These are phyloP conservation scores for Yamadazyma triangularis DNA, from an alignment of 1,139 yeast genomes.

Conservation along the genomic window DNA sequence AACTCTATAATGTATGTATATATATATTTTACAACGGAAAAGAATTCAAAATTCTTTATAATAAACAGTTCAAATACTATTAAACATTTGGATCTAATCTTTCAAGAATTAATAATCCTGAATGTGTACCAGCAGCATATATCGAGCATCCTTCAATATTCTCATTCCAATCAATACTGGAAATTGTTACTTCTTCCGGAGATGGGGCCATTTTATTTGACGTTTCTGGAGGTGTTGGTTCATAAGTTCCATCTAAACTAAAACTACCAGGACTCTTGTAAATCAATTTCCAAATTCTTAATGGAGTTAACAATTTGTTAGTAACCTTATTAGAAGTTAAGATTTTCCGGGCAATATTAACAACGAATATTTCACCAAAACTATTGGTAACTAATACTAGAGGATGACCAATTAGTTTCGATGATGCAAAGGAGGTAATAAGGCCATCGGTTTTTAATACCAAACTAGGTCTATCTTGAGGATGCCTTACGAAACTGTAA, in stretches of 20 bases:
- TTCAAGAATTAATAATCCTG: slow-evolving; percentile 68
- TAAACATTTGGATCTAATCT: slow-evolving; percentile 31
- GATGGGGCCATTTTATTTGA: slow-evolving; percentile 31
- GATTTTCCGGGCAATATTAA: slow-evolving; percentile 35
- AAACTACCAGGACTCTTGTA: slow-evolving; percentile 12
- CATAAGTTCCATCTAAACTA: slow-evolving; percentile 22
- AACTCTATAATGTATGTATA: no score
- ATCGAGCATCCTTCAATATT: slow-evolving; percentile 45
- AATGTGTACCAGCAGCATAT: slow-evolving; percentile 61
- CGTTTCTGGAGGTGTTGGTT: slow-evolving; percentile 25
- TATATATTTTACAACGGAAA: no score
- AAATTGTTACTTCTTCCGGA: slow-evolving; percentile 52
- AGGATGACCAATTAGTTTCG: slow-evolving; percentile 52
- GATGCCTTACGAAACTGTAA: slow-evolving; percentile 26
- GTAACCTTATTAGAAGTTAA: slow-evolving; percentile 29
- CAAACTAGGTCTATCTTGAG: slow-evolving; percentile 31
- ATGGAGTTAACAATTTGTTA: slow-evolving; percentile 27
- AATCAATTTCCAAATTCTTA: slow-evolving; percentile 32
- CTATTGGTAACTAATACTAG: slow-evolving; percentile 56
- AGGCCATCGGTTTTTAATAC: slow-evolving; percentile 29
- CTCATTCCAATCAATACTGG: slow-evolving; percentile 63
- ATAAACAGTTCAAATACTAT: no score
- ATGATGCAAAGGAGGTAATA: slow-evolving; percentile 23
- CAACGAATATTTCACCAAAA: slow-evolving; percentile 48
- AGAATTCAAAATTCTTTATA: neutral